Conservation (phyloP, 768 basidiomycete genomes). For the Tricholoma hemisulphureum region DNA sequence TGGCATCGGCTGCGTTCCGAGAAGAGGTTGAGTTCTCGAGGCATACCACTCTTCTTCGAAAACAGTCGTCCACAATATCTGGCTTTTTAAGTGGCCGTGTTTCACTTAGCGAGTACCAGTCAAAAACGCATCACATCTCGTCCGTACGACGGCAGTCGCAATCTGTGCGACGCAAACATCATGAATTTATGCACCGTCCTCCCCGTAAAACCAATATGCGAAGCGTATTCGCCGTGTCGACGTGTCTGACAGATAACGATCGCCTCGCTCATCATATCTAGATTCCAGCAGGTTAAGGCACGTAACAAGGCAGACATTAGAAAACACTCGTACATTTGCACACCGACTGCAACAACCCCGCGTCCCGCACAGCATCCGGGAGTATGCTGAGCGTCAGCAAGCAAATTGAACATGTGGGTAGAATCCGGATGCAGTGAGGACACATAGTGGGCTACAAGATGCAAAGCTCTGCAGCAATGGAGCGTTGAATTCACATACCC, state of each 20-base stretch:
- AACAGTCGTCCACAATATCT: no score
- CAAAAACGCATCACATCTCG: slow-evolving; percentile 44
- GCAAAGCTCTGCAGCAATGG: neutral
- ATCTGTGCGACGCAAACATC: slow-evolving; percentile 66
- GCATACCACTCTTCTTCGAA: no score
- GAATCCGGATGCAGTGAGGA: slow-evolving; percentile 59
- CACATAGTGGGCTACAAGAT: slow-evolving; percentile 59
- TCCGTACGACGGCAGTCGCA: slow-evolving; percentile 72
- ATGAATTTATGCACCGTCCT: slow-evolving; percentile 50
- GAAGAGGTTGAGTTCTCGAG: no score
- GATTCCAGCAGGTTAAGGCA: neutral
- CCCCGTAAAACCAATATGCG: slow-evolving; percentile 86
- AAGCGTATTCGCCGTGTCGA: slow-evolving; percentile 85
- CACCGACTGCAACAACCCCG: slow-evolving; percentile 50
- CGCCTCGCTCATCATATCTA: slow-evolving; percentile 80
- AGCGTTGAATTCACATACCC: neutral
- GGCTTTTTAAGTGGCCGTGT: no score
- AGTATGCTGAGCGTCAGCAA: slow-evolving; percentile 73
- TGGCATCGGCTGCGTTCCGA: no score
- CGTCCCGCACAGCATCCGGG: slow-evolving; percentile 59
- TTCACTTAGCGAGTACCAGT: no score
- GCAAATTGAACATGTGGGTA: slow-evolving; percentile 83
- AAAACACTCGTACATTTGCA: slow-evolving; percentile 51
- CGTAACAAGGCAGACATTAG: neutral
- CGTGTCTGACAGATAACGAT: slow-evolving; percentile 86